Conservation (phyloP, 169 alveolate species). For the Eimeria zaria region DNA sequence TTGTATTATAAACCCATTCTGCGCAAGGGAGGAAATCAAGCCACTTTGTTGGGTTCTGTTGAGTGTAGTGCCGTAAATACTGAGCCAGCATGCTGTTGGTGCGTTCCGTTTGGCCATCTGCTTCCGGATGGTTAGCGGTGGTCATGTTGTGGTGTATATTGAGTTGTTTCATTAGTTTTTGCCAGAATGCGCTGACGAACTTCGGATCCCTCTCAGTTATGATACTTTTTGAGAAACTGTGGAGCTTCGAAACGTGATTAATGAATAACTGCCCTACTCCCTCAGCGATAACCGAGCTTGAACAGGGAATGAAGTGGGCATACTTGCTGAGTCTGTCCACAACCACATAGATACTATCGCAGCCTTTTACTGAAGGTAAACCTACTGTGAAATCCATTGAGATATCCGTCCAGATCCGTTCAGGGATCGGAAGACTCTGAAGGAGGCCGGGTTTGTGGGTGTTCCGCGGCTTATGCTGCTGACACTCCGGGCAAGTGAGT, state of each 20-base stretch:
- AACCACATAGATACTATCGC: background rate
- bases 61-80: background rate
- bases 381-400: background rate
- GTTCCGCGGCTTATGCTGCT: background rate
- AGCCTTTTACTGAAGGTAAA: background rate
- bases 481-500: background rate
- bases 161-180: background rate
- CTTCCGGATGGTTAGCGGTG: background rate
- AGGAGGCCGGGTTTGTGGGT: background rate
- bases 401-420: background rate
- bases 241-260: background rate
- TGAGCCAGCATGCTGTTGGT: background rate
- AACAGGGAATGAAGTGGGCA: background rate
- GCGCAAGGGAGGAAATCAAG: background rate
- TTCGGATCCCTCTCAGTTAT: background rate
- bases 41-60: background rate
- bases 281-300: background rate
- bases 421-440: background rate
- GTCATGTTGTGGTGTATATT: background rate
- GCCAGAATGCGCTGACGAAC: background rate
- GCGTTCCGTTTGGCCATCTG: background rate
- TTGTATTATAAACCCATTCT: background rate
- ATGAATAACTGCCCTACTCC: background rate
- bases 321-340: background rate
- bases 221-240: background rate